Evolutionary conservation across 768 basidiomycete genomes (phyloP).

Genomic region (Russula olivacea): DNA sequence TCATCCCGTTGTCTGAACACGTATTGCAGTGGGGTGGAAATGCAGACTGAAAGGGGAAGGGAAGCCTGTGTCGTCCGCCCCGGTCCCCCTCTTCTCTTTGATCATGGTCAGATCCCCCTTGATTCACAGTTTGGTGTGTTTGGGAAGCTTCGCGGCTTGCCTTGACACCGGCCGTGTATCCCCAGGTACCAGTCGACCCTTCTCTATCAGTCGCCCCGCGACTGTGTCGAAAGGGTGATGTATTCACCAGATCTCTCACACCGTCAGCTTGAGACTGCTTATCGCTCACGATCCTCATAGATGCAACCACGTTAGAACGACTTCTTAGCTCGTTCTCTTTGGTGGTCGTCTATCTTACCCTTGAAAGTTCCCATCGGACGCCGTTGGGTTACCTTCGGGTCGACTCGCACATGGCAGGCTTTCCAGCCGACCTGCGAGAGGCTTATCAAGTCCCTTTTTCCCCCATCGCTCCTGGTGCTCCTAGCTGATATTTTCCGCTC

Average conservation of each 20-base stretch:
- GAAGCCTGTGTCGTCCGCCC: slow-evolving; percentile 1
- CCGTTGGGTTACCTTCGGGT: background rate
- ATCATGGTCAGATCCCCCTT: background rate
- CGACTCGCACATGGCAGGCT: background rate
- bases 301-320: background rate
- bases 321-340: background rate
- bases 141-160: background rate
- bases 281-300: background rate
- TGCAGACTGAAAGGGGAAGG: slow-evolving; percentile 5
- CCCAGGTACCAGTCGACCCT: no score
- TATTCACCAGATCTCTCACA: background rate
- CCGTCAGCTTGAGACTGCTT: background rate
- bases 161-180: background rate
- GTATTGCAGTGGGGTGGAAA: background rate
- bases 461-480: background rate
- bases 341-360: background rate
- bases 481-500: background rate
- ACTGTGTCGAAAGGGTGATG: background rate
- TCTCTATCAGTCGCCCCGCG: no score
- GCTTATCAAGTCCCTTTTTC: background rate
- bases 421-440: background rate
- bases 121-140: no score
- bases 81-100: background rate
- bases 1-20: background rate
- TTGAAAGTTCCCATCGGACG: background rate